Evolutionary conservation across 805 yeast genomes (phyloP).

Genomic region (Myxozyma udenii): DNA sequence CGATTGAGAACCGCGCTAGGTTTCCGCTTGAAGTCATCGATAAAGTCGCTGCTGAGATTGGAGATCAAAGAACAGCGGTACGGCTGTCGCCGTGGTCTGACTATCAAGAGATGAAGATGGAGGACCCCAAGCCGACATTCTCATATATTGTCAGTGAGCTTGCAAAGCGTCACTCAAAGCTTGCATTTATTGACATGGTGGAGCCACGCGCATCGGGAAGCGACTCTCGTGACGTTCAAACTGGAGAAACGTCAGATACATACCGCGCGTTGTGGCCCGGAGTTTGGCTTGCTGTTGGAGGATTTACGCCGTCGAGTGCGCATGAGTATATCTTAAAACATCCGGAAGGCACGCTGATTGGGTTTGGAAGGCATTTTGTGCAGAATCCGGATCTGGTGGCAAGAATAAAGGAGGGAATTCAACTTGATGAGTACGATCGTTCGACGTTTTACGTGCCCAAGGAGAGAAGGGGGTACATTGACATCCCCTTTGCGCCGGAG

Average conservation of each 20-base stretch:
- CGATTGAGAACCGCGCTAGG: slow-evolving; percentile 55
- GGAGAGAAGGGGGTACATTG: slow-evolving; percentile 7
- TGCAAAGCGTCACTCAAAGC: slow-evolving; percentile 40
- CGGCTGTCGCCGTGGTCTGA: slow-evolving; percentile 44
- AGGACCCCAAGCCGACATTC: slow-evolving; percentile 41
- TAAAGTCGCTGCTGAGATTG: slow-evolving; percentile 50
- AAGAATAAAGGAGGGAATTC: slow-evolving; percentile 44
- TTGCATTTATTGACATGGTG: slow-evolving; percentile 46
- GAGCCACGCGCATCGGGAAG: slow-evolving; percentile 45
- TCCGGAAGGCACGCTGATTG: slow-evolving; percentile 33
- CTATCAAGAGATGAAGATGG: slow-evolving; percentile 35
- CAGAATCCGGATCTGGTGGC: slow-evolving; percentile 55
- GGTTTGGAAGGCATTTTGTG: slow-evolving; percentile 49
- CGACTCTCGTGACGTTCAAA: slow-evolving; percentile 9
- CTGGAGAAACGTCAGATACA: slow-evolving; percentile 1
- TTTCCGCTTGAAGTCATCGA: slow-evolving; percentile 53
- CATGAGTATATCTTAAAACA: slow-evolving; percentile 4
- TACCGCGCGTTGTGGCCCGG: slow-evolving; percentile 19
- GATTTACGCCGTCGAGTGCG: slow-evolving; percentile 20
- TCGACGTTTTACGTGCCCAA: slow-evolving; percentile 44
- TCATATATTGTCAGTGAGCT: slow-evolving; percentile 45
- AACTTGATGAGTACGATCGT: slow-evolving; percentile 48
- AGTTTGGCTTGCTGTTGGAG: slow-evolving; percentile 27
- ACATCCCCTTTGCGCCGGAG: slow-evolving; percentile 13
- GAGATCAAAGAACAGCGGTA: slow-evolving; percentile 42